Evolutionary conservation across 495 filamentous ascomycete species (phyloP).

Genomic region (Choiromyces venosus): DNA sequence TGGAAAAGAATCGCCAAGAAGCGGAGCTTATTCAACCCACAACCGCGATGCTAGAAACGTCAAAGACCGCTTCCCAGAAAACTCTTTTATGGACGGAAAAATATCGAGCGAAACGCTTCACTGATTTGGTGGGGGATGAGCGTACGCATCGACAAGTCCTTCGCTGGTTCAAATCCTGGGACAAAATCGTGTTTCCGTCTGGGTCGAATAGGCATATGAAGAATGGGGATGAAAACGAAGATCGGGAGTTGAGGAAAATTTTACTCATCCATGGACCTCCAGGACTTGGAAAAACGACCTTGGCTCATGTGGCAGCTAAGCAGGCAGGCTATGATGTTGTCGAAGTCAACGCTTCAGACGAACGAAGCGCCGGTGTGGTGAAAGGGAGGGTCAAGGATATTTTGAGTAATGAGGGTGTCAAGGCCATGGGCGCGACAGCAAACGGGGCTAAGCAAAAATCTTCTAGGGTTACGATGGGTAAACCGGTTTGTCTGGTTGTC

Average conservation of each 20-base stretch:
- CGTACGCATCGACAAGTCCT: slow-evolving; percentile 86
- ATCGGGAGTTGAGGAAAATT: slow-evolving; percentile 73
- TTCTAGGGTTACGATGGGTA: slow-evolving; percentile 66
- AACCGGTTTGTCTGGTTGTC: slow-evolving; percentile 85
- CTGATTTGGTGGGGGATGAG: slow-evolving; percentile 89
- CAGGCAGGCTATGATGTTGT: slow-evolving; percentile 95
- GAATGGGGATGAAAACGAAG: slow-evolving; percentile 51
- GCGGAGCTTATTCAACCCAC: slow-evolving; percentile 12
- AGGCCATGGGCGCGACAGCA: slow-evolving; percentile 64
- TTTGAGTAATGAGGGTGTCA: slow-evolving; percentile 86
- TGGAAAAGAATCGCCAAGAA: slow-evolving; percentile 17
- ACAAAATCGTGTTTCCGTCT: slow-evolving; percentile 77
- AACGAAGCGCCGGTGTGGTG: slow-evolving; percentile 70
- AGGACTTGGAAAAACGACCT: slow-evolving; percentile 89
- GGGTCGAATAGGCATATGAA: slow-evolving; percentile 44
- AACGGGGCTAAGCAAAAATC: slow-evolving; percentile 48
- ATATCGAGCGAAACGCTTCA: slow-evolving; percentile 85
- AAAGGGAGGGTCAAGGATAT: slow-evolving; percentile 82
- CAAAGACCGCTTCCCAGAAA: slow-evolving; percentile 48
- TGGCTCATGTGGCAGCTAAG: slow-evolving; percentile 90
- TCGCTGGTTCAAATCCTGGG: slow-evolving; percentile 91
- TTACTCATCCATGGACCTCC: slow-evolving; percentile 84
- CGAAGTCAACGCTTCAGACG: slow-evolving; percentile 82
- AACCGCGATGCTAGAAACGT: slow-evolving; percentile 21
- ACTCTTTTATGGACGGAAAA: slow-evolving; percentile 77